A percentile compares a stretch with the other conserved stretches of the same genome.
Evolutionary conservation across 495 filamentous ascomycete species (phyloP).

Genomic region (Penicillium lividum): DNA sequence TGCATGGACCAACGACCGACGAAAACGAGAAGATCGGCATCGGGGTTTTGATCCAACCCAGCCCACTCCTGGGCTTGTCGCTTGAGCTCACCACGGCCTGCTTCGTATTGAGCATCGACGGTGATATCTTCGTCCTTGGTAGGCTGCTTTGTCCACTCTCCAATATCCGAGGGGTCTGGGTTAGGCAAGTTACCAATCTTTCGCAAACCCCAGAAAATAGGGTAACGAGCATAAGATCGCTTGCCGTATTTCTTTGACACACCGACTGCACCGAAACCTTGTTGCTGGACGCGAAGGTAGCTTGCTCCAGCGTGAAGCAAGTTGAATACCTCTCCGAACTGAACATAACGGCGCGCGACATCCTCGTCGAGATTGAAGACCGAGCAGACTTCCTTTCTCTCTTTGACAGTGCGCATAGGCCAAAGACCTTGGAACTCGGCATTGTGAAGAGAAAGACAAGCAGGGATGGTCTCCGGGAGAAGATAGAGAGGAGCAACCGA

Average conservation of each 20-base stretch:
- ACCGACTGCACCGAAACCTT: slow-evolving; percentile 73
- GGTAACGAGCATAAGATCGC: slow-evolving; percentile 71
- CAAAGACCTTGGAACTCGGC: slow-evolving; percentile 76
- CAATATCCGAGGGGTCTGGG: slow-evolving; percentile 74
- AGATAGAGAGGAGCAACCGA: slow-evolving; percentile 71
- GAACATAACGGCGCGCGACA: slow-evolving; percentile 42
- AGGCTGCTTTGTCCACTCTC: slow-evolving; percentile 61
- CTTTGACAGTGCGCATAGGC: slow-evolving; percentile 72
- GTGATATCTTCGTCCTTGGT: slow-evolving; percentile 51
- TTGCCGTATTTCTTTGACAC: slow-evolving; percentile 76
- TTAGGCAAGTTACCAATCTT: slow-evolving; percentile 73
- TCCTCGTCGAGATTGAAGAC: slow-evolving; percentile 62
- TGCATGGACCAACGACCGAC: slow-evolving; percentile 80
- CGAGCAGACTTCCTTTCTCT: slow-evolving; percentile 66
- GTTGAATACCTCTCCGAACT: slow-evolving; percentile 72
- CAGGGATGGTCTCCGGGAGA: slow-evolving; percentile 56
- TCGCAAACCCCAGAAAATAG: slow-evolving; percentile 75
- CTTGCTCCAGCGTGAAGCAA: slow-evolving; percentile 71
- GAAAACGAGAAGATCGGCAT: slow-evolving; percentile 75
- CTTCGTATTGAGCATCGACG: slow-evolving; percentile 61
- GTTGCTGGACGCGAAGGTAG: slow-evolving; percentile 73
- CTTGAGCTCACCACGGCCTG: slow-evolving; percentile 57
- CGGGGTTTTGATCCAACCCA: slow-evolving; percentile 64
- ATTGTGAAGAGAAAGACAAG: slow-evolving; percentile 58
- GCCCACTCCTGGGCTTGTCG: slow-evolving; percentile 79